Conservation (phyloP, 2,329 filamentous ascomycete genomes). For the Aspergillus fructus region DNA sequence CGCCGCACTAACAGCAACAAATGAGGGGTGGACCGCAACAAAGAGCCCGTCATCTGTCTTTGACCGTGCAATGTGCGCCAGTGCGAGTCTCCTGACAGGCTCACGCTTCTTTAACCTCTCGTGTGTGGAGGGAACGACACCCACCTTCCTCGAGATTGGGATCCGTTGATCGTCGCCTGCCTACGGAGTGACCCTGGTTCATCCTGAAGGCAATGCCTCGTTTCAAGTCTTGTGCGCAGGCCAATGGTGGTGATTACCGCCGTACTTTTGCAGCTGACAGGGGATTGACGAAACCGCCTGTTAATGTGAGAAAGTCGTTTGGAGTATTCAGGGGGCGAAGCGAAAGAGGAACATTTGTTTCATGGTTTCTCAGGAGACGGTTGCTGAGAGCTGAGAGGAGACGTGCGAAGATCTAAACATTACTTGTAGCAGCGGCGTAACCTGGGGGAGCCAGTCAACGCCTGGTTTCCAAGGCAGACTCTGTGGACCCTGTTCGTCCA, state of each 20-base stretch:
- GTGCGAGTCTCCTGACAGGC: conserved; percentile 22
- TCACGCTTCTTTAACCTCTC: conserved; percentile 10
- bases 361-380: not conserved
- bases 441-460: not conserved
- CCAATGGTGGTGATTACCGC: not conserved
- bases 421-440: not conserved
- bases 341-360: not conserved
- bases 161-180: conserved; percentile 13
- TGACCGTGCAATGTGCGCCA: conserved; percentile 3
- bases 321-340: not conserved
- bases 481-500: not conserved
- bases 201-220: conserved; percentile 9
- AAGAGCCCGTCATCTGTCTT: conserved; percentile 1
- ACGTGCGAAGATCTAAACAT: too few species aligned
- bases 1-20: conserved; percentile 13
- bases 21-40: conserved; percentile 6
- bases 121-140: conserved; percentile 7
- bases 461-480: conserved; percentile 18
- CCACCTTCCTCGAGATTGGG: conserved; percentile 3
- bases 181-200: conserved; percentile 8
- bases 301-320: not conserved
- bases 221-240: not conserved
- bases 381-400: not conserved
- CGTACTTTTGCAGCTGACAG: not conserved
- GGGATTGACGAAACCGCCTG: not conserved